Base-by-base conservation (phyloP, 495 filamentous ascomycete species). In the Evernia prunastri region DNA sequence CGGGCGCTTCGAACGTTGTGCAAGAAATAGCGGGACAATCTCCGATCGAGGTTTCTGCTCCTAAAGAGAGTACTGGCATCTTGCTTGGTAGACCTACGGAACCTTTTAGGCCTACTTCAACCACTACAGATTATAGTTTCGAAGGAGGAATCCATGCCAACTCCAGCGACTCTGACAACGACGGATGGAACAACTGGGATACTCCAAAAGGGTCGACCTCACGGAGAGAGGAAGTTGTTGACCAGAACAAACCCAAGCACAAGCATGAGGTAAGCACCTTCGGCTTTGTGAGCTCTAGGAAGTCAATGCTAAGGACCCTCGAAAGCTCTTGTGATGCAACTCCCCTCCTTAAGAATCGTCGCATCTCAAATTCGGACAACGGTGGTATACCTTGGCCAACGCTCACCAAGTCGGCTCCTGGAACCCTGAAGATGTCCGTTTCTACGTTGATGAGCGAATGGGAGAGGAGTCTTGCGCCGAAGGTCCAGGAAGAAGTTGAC, bases 401-500 rank as follows among this genome's bases (percentile, higher is more conserved):
- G 17, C 78, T 90, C 35, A 83, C 81, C 60, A 84, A 85, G 56
- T 72, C 90, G 47, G 81, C 84, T 13, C 87, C 89, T 0, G 81
- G 80, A 56, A 88, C 87, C 64, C 78, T 92, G 63, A 86, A 83
- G 66, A 81, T 79, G 13, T 87, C 87, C n/a, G 87, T 88, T 4
- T 83, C 82, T 29, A 84, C 85, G 59, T 76, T 90, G 62, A 91
- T 92, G 84, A 86, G 81, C 58, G 89, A 92, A 68, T 92, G 88
- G 89, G 90, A 94, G 72, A 81, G 60, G 42, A 69, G 56, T 39
- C 60, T 67, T 40, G 35, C 57, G 17, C 31, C 40, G 20, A 53
- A 47, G 17, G 17, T 12, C 7, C 40, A 18, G 12, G 31, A 58
- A 20, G 39, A 18, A 64, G 36, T 51, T 61, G 40, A 58, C 56